A percentile compares a stretch with the other conserved stretches of the same genome.
Conservation (phyloP, 129 eudicot species). For the Tagetes erecta region DNA sequence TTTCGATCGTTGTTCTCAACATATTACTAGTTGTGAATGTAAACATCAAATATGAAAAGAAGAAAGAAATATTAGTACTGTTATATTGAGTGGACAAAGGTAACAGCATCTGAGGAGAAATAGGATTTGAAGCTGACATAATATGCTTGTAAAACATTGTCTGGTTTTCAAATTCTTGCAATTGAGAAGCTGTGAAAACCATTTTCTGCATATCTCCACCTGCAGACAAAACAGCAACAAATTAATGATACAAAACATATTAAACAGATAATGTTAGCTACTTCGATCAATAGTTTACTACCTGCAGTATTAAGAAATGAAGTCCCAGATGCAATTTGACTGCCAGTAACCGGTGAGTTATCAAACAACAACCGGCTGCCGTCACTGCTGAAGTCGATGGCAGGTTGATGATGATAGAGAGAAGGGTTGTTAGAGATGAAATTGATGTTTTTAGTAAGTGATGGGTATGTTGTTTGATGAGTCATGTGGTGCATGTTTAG, state of each 20-base stretch:
- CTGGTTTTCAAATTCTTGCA: slow-evolving; percentile 65
- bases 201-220: slow-evolving; percentile 36
- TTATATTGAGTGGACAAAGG: slow-evolving; percentile 46
- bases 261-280: neutral
- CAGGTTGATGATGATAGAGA: slow-evolving; percentile 2
- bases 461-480: slow-evolving; percentile 1
- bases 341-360: slow-evolving; percentile 17
- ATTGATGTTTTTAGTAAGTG: neutral
- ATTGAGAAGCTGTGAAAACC: slow-evolving; percentile 50
- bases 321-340: slow-evolving; percentile 18
- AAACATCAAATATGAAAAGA: neutral
- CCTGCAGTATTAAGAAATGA: slow-evolving; percentile 11
- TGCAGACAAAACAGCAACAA: neutral
- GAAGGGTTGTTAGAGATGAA: slow-evolving; percentile 8
- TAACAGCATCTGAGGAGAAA: slow-evolving; percentile 48
- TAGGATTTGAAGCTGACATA: slow-evolving; percentile 42
- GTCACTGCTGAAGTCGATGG: neutral
- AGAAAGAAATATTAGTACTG: slow-evolving; percentile 27
- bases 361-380: slow-evolving; percentile 11
- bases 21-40: too few species aligned
- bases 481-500: slow-evolving; percentile 13
- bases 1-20: too few species aligned
- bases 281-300: neutral
- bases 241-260: neutral
- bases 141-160: slow-evolving; percentile 50